These are phyloP conservation scores for Chytriomyces sp. DNA, from an alignment of 192 early-diverging fungal genomes.

Conservation along the genomic window DNA sequence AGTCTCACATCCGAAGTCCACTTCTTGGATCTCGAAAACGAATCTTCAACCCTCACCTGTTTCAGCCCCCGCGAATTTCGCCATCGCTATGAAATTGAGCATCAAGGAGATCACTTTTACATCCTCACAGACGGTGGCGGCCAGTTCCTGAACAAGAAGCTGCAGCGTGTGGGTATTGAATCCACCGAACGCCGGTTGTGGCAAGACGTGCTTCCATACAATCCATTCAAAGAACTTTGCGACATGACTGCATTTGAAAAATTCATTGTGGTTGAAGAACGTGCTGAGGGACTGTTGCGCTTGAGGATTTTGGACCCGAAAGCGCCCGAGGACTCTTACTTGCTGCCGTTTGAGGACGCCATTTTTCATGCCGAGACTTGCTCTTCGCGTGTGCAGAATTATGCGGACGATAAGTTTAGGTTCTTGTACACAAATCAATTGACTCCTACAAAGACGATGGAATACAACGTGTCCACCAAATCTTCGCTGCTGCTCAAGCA, in stretches of 20 bases:
- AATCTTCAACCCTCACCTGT: constrained; percentile 19
- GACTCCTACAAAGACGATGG: constrained; percentile 39
- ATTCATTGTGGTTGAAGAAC: constrained; percentile 37
- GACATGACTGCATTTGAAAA: constrained; percentile 36
- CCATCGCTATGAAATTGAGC: constrained; percentile 50
- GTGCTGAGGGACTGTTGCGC: constrained; percentile 32
- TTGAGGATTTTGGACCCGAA: constrained; percentile 25
- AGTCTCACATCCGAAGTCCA: constrained; percentile 34
- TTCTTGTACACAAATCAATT: constrained; percentile 45
- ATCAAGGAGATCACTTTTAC: constrained; percentile 51
- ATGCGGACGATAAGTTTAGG: constrained; percentile 37
- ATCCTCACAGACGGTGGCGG: constrained; percentile 52
- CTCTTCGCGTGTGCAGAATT: constrained; percentile 38
- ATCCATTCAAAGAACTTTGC: constrained; percentile 38
- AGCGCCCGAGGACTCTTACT: constrained; percentile 6
- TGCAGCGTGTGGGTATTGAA: constrained; percentile 23
- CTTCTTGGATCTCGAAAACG: constrained; percentile 6
- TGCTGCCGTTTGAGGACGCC: constrained; percentile 43
- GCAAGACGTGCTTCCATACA: constrained; percentile 54
- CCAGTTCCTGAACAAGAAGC: constrained; percentile 50
- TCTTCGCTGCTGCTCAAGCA: constrained; percentile 38
- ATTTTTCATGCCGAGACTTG: constrained; percentile 29
- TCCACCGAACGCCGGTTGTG: constrained; percentile 24
- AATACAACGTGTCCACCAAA: constrained; percentile 38
- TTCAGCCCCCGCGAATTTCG: constrained; percentile 45